Percentiles rank a stretch among this genome's conserved stretches.
Conservation (phyloP, 306 rosid genomes). For the Begonia peltatifolia region DNA sequence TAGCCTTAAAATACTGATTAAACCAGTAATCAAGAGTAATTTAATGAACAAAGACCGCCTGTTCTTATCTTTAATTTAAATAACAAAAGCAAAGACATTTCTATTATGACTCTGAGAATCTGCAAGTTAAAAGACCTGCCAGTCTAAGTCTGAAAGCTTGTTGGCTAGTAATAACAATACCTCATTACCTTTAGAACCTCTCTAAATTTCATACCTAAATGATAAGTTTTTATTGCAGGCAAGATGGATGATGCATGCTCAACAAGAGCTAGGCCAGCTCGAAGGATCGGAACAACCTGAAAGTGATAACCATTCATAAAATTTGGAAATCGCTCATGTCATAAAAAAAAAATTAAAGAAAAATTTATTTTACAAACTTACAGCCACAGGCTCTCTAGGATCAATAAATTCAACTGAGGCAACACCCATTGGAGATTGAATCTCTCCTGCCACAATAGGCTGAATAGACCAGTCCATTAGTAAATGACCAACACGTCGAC, state of each 20-base stretch:
- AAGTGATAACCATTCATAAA: not conserved
- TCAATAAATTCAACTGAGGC: slow-evolving; percentile 87
- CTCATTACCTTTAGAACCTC: not conserved
- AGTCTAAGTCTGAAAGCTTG: no score
- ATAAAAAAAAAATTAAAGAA: not conserved
- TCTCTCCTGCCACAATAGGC: slow-evolving; percentile 9
- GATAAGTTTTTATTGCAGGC: slow-evolving; percentile 78
- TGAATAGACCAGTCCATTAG: not conserved
- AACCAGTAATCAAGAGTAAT: no score
- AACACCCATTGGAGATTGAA: slow-evolving; percentile 85
- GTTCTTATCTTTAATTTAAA: slow-evolving; percentile 13
- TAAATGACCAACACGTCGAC: no score
- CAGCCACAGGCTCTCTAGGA: slow-evolving; percentile 43
- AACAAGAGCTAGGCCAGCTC: slow-evolving; percentile 91
- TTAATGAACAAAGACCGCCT: not conserved
- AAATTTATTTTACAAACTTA: not conserved
- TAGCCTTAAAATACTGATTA: no score
- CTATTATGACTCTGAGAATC: no score
- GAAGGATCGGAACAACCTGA: slow-evolving; percentile 73
- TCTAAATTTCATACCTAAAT: slow-evolving; percentile 50
- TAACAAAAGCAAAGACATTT: not conserved
- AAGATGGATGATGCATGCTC: slow-evolving; percentile 68
- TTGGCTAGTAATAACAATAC: no score
- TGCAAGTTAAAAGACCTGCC: no score
- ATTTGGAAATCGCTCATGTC: not conserved